Conservation (phyloP, 1,284 basidiomycete species). For the Microbotryum violaceum region DNA sequence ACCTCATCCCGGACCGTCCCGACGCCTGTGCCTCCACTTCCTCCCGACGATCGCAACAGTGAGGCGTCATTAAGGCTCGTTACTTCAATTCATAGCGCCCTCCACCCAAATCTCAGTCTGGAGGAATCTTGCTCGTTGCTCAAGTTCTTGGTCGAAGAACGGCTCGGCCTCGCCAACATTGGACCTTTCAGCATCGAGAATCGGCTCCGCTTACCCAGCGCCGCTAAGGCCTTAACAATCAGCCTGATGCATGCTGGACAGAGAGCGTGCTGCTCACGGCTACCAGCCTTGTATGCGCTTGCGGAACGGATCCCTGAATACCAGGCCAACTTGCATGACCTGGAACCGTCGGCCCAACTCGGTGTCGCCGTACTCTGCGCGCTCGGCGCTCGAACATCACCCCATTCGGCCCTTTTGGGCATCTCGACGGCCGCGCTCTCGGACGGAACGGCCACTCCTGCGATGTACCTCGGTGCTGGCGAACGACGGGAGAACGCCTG, state of each 20-base stretch:
- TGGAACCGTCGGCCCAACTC: conserved; percentile 1
- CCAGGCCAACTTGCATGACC: background rate
- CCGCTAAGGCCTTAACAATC: conserved; percentile 6
- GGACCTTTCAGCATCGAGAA: conserved; percentile 15
- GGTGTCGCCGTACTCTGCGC: conserved; percentile 24
- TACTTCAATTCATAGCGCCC: conserved; percentile 3
- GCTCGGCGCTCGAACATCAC: conserved; percentile 22
- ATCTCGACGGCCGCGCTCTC: background rate
- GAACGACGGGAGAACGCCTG: conserved; percentile 26
- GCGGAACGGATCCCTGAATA: background rate
- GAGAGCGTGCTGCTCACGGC: conserved; percentile 2
- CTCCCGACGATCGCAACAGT: background rate
- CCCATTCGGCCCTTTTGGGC: conserved; percentile 18
- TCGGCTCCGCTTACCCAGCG: conserved; percentile 12
- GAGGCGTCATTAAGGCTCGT: background rate
- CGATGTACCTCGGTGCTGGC: conserved; percentile 15
- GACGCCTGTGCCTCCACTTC: background rate
- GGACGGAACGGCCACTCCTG: background rate
- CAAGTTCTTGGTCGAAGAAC: background rate
- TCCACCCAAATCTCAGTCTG: background rate
- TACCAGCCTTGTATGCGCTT: background rate
- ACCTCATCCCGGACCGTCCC: background rate
- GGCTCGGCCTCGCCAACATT: background rate
- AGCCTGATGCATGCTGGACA: conserved; percentile 5
- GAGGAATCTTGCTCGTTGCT: no score